These are phyloP conservation scores for Phytopythium vexans DNA, from an alignment of 352 stramenopile genomes.

Conservation along the genomic window DNA sequence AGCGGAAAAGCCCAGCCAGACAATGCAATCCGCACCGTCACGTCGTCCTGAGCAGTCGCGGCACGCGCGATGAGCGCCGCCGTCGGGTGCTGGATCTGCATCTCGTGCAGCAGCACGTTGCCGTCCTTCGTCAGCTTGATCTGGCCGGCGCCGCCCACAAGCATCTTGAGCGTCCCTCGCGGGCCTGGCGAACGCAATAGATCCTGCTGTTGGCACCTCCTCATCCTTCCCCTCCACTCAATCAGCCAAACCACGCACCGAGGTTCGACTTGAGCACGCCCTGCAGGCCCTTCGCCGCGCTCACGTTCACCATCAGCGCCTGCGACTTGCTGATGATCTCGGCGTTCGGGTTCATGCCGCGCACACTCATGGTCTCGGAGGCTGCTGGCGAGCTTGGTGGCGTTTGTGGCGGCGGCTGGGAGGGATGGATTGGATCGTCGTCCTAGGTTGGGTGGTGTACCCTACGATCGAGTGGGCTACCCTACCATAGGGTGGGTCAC, in stretches of 20 bases:
- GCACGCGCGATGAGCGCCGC: constrained; percentile 97
- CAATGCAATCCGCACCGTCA: constrained; percentile 45
- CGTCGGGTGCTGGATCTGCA: constrained; percentile 99
- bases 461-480: not conserved
- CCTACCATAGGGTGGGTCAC: not conserved
- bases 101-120: constrained; percentile 99
- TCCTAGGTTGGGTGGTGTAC: constrained; percentile 6
- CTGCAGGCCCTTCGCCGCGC: constrained; percentile 95
- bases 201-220: constrained; percentile 1
- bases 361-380: constrained; percentile 52
- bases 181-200: constrained; percentile 62
- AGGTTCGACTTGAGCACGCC: constrained; percentile 94
- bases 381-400: constrained; percentile 1
- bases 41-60: constrained; percentile 96
- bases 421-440: constrained; percentile 32
- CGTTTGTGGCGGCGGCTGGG: not conserved
- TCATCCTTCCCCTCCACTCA: constrained; percentile 1
- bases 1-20: not conserved
- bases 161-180: constrained; percentile 99
- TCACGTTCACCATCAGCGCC: constrained; percentile 97
- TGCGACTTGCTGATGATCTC: constrained; percentile 97
- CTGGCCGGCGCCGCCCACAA: constrained; percentile 98
- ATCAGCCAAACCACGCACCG: constrained; percentile 36
- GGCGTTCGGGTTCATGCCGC: constrained; percentile 93
- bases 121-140: constrained; percentile 99